Base-by-base conservation (phyloP, 2,329 filamentous ascomycete species). In the Ceratocystis albifundus region DNA sequence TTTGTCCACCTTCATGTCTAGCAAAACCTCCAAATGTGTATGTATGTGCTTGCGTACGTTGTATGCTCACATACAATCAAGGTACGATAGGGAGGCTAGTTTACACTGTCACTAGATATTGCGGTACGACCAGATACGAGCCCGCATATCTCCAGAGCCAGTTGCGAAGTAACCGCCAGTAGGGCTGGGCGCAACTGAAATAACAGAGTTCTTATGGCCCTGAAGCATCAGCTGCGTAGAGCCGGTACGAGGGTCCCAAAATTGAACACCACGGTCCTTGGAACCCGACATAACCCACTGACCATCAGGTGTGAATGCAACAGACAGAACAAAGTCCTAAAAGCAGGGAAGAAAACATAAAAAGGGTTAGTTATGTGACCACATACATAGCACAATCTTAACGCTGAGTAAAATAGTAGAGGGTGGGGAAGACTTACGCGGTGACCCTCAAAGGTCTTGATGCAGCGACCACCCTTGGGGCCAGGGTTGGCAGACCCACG, bases 171-270 rank as follows among this genome's bases (percentile, higher is more conserved):
- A 87, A 70, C 86, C 85, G 67, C 91, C 92, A 45, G 84, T 86
- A 17, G 94, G 94, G 76, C 91, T 96, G 25, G 94, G 94, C 0
- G 94, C 93, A 64, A 99, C 94, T 2, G 92, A 96, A 72, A 97
- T 97, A 71, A 99, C 94, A 10, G 90, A 96, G 77, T 97, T 97
- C 82, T 97, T 97, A 76, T 99, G 94, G 30, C 94, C 94, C 76
- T 97, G 94, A 69, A 99, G 83, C 94, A 97, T 97, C 75, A 99
- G 88, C 77, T 97, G 93, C 0, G 93, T 95, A 70, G 89, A 88
- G 45, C 93, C 94, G 22, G 91, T 96, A 72, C 88, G 84, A 22
- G 94, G 93, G 74, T 99, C 93, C 94, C 94, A 99, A 81, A 99
- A 97, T 74, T 97, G 94, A 25, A 99, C 94, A 62, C 94, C 93